These are phyloP conservation scores for Verticillium alfalfae DNA, from an alignment of 2,329 filamentous ascomycete genomes.

Conservation along the genomic window DNA sequence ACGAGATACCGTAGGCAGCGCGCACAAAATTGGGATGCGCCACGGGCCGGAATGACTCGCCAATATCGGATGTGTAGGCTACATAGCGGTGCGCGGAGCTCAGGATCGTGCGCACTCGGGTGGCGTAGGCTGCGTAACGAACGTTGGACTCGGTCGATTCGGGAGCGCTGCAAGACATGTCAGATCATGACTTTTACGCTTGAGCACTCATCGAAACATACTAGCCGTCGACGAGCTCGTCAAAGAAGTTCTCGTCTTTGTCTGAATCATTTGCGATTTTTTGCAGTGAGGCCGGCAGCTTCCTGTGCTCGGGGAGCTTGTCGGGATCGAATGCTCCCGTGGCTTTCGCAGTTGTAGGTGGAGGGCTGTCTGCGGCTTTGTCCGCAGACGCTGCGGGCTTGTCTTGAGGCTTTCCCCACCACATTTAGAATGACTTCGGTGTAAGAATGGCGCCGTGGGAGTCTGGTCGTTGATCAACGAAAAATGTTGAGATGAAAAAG, in stretches of 20 bases:
- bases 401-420: slow-evolving; percentile 35
- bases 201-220: slow-evolving; percentile 37
- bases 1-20: slow-evolving; percentile 82
- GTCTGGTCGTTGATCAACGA: neutral
- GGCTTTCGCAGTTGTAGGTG: slow-evolving; percentile 12
- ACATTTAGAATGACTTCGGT: slow-evolving; percentile 19
- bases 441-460: neutral
- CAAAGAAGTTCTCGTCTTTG: slow-evolving; percentile 67
- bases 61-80: slow-evolving; percentile 93
- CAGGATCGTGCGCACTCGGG: slow-evolving; percentile 79
- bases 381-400: slow-evolving; percentile 17
- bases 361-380: slow-evolving; percentile 20
- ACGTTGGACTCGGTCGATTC: slow-evolving; percentile 81
- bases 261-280: slow-evolving; percentile 53
- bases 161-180: slow-evolving; percentile 44
- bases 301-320: slow-evolving; percentile 41
- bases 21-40: slow-evolving; percentile 80
- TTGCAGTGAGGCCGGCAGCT: slow-evolving; percentile 51
- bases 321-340: slow-evolving; percentile 31
- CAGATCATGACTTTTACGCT: neutral
- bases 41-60: slow-evolving; percentile 90
- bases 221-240: slow-evolving; percentile 74
- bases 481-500: neutral
- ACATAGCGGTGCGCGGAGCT: slow-evolving; percentile 91
- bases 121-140: slow-evolving; percentile 90